Conservation (phyloP, 805 yeast genomes). For the Zygosaccharomyces gambellarensis region DNA sequence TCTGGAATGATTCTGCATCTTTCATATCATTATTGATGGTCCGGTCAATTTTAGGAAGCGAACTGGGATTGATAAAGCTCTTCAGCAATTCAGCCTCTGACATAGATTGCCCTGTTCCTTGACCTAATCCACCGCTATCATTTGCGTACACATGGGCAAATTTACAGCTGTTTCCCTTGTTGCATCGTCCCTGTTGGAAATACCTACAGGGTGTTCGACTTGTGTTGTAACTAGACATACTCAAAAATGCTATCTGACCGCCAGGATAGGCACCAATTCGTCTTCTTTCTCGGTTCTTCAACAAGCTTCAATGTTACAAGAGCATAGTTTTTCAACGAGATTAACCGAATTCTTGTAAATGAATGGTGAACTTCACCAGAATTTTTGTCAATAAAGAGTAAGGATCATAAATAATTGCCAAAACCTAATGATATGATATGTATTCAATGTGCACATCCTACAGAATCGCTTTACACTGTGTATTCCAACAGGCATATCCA, state of each 20-base stretch:
- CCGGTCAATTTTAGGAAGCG: constrained; percentile 23
- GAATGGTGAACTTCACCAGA: not conserved
- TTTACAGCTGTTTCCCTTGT: constrained; percentile 41
- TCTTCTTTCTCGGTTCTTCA: not conserved
- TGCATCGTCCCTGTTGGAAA: constrained; percentile 42
- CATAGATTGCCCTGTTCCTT: constrained; percentile 5
- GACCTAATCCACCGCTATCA: constrained; percentile 10
- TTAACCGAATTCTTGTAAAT: not conserved
- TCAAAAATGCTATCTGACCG: not conserved
- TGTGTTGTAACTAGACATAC: constrained; percentile 8
- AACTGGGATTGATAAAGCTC: constrained; percentile 24
- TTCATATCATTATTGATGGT: constrained; percentile 29
- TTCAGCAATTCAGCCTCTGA: constrained; percentile 18
- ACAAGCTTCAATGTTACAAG: not conserved
- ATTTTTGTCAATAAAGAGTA: not conserved
- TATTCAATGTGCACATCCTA: constrained; percentile 74
- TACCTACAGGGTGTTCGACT: constrained; percentile 40
- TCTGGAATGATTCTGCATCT: constrained; percentile 21
- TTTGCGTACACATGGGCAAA: constrained; percentile 39
- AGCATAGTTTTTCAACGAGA: not conserved
- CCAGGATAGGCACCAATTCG: not conserved
- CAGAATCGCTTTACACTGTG: constrained; percentile 58
- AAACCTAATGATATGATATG: constrained; percentile 59
- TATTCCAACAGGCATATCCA: constrained; percentile 77
- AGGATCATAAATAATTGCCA: not conserved